Percentiles rank a stretch among this genome's conserved stretches.
Evolutionary conservation across 805 yeast genomes (phyloP).

Genomic region (Cyberlindnera galapagoensis): DNA sequence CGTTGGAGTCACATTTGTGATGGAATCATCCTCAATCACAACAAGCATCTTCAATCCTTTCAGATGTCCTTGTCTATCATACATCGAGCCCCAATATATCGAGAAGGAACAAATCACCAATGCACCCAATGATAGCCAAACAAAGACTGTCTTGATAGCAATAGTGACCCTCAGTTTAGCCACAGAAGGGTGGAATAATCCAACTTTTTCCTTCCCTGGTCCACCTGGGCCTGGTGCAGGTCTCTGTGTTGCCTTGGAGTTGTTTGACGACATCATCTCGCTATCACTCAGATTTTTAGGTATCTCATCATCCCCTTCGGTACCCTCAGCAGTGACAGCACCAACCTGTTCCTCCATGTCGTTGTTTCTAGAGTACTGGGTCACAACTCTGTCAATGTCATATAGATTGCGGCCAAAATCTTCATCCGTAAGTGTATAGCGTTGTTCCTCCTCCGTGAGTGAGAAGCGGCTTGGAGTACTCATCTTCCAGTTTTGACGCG

Average conservation of each 20-base stretch:
- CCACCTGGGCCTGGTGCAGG: too few species aligned
- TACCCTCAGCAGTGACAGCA: neutral
- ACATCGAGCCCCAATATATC: constrained; percentile 33
- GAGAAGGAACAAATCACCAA: constrained; percentile 30
- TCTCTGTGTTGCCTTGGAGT: too few species aligned
- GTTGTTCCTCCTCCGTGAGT: neutral
- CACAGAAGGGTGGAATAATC: constrained; percentile 11
- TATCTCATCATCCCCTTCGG: neutral
- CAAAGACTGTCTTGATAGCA: constrained; percentile 6
- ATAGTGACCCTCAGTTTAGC: constrained; percentile 10
- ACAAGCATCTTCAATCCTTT: constrained; percentile 25
- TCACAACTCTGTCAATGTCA: neutral
- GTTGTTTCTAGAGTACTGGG: neutral
- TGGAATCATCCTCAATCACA: constrained; percentile 28
- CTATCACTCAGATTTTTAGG: too few species aligned
- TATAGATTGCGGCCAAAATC: neutral
- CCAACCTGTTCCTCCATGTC: neutral
- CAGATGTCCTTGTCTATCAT: constrained; percentile 21
- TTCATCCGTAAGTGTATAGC: too few species aligned
- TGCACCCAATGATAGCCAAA: constrained; percentile 26
- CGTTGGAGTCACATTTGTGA: constrained; percentile 14
- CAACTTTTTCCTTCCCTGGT: constrained; percentile 13
- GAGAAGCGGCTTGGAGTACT: too few species aligned
- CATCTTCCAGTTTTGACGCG: too few species aligned
- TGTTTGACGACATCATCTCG: too few species aligned